These are phyloP conservation scores for Malassezia furfur DNA, from an alignment of 1,284 basidiomycete species.

Conservation along the genomic window DNA sequence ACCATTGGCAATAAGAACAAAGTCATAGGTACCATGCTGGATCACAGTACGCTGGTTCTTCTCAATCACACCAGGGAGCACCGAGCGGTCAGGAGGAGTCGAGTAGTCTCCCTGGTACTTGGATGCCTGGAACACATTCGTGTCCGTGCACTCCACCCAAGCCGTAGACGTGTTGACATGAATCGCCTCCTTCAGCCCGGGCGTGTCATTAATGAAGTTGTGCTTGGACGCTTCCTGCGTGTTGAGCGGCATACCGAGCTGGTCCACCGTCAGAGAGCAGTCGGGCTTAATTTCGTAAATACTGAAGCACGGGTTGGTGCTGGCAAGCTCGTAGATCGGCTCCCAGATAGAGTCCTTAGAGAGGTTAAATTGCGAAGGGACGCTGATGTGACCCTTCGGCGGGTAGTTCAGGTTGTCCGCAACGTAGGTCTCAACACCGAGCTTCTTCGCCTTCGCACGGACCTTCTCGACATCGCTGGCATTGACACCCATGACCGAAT, in stretches of 20 bases:
- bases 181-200: conserved; percentile 35
- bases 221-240: conserved; percentile 2
- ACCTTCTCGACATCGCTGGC: conserved; percentile 21
- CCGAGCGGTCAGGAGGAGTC: conserved; percentile 13
- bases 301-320: conserved; percentile 5
- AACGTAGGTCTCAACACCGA: conserved; percentile 29
- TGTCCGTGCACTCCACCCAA: conserved; percentile 27
- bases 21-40: conserved; percentile 36
- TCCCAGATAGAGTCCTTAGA: background rate
- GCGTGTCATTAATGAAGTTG: conserved; percentile 28
- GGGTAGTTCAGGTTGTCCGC: conserved; percentile 36
- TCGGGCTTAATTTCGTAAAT: conserved; percentile 7
- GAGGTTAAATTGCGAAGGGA: background rate
- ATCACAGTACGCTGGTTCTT: conserved; percentile 29
- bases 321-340: background rate
- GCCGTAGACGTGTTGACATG: conserved; percentile 22
- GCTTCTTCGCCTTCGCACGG: conserved; percentile 11
- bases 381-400: conserved; percentile 21
- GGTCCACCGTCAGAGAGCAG: conserved; percentile 9
- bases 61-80: conserved; percentile 32
- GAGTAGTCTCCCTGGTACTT: background rate
- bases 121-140: conserved; percentile 20
- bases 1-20: conserved; percentile 34
- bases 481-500: conserved; percentile 19
- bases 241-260: conserved; percentile 22